Percentiles rank a stretch among this genome's conserved stretches.
phyloP scores from a whole-genome alignment of 2,329 filamentous ascomycete species.

The Fusarium buxicola region DNA sequence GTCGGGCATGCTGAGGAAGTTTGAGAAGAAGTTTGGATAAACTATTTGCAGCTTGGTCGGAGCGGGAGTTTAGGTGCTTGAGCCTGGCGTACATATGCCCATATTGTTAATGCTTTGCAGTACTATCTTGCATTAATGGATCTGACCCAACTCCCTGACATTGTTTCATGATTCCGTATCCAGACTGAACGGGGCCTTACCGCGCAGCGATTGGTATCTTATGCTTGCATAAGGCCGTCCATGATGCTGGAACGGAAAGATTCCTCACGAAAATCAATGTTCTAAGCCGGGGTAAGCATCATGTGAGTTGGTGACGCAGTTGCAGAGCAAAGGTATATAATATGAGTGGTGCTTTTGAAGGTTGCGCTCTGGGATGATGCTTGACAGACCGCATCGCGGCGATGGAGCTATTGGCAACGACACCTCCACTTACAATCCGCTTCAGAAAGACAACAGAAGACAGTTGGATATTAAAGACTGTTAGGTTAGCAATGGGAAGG shows the following conservation, averaged over 20 bases:
- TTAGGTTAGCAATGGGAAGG: neutral
- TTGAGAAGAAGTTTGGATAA: conserved; percentile 79
- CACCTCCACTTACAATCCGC: neutral
- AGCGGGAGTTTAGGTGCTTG: conserved; percentile 28
- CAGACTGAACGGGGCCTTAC: neutral
- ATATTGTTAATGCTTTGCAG: conserved; percentile 20
- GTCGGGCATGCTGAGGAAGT: conserved; percentile 78
- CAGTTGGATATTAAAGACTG: neutral
- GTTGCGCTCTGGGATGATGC: neutral
- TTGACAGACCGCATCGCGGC: conserved; percentile 1
- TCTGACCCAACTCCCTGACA: neutral
- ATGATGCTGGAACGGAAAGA: neutral
- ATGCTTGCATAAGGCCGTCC: neutral
- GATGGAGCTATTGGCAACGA: neutral
- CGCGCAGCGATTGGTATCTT: neutral
- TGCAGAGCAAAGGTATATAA: neutral
- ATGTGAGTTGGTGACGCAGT: neutral
- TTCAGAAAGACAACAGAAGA: neutral
- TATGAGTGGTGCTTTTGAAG: neutral
- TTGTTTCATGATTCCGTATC: neutral
- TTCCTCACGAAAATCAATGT: neutral
- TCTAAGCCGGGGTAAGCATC: neutral
- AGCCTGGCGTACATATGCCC: conserved; percentile 13
- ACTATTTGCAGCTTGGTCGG: conserved; percentile 6
- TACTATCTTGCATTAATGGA: neutral